A percentile compares a stretch with the other conserved stretches of the same genome.
Conservation (phyloP, 2,329 filamentous ascomycete species). For the Hypoxylon sp. region DNA sequence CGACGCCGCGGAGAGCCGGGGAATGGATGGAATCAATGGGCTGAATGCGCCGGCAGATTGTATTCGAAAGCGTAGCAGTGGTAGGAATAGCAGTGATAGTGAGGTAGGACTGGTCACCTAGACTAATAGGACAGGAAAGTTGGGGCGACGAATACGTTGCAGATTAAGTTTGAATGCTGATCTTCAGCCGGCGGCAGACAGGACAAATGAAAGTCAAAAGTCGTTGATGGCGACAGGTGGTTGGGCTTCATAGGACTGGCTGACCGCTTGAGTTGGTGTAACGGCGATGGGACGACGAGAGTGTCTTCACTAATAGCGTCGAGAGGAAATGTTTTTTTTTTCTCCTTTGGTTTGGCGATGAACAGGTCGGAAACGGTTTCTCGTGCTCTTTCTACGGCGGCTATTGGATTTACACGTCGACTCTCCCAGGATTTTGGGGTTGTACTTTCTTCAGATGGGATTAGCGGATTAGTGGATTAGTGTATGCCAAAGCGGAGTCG, state of each 20-base stretch:
- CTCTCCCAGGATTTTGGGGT: slow-evolving; percentile 35
- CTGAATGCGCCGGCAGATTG: slow-evolving; percentile 31
- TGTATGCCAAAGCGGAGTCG: slow-evolving; percentile 38
- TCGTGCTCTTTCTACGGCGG: slow-evolving; percentile 41
- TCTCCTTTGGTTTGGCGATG: slow-evolving; percentile 12
- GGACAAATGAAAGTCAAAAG: slow-evolving; percentile 41
- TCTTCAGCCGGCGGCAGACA: slow-evolving; percentile 40
- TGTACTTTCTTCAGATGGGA: slow-evolving; percentile 38
- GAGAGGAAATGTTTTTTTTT: slow-evolving; percentile 11
- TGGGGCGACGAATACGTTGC: slow-evolving; percentile 41
- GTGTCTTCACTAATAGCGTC: slow-evolving; percentile 5
- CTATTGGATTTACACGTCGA: slow-evolving; percentile 45
- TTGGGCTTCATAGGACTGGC: slow-evolving; percentile 46
- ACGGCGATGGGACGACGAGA: slow-evolving; percentile 20
- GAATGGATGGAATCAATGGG: slow-evolving; percentile 28
- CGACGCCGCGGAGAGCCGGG: slow-evolving; percentile 33
- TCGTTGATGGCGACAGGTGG: slow-evolving; percentile 43
- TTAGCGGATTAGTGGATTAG: slow-evolving; percentile 26
- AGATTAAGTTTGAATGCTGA: slow-evolving; percentile 40
- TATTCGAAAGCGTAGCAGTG: slow-evolving; percentile 1
- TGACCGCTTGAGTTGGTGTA: slow-evolving; percentile 42
- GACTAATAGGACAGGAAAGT: slow-evolving; percentile 28
- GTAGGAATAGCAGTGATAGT: slow-evolving; percentile 3
- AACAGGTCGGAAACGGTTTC: slow-evolving; percentile 30
- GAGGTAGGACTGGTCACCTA: slow-evolving; percentile 12